phyloP scores from a whole-genome alignment of 2,329 filamentous ascomycete genomes.

The Trichoderma atroviride region DNA sequence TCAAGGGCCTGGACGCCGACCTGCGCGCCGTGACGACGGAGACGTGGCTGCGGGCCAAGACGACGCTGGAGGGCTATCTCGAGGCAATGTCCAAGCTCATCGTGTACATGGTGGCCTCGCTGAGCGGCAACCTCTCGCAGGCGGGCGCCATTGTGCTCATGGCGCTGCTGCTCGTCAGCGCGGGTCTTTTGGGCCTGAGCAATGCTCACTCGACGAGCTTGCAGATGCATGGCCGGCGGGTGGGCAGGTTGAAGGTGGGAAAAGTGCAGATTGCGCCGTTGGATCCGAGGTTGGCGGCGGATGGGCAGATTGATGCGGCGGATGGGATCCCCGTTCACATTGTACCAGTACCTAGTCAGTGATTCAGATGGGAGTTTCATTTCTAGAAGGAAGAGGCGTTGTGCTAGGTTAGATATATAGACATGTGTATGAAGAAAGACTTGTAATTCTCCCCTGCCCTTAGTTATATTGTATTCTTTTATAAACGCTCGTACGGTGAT shows the following conservation, averaged over 20 bases:
- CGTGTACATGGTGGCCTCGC: conserved; percentile 59
- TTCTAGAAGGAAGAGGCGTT: background rate
- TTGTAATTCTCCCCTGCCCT: background rate
- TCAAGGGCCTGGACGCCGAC: conserved; percentile 58
- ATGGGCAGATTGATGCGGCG: background rate
- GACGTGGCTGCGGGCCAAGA: conserved; percentile 58
- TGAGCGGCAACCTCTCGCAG: conserved; percentile 59
- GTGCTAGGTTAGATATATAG: background rate
- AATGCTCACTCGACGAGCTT: conserved; percentile 54
- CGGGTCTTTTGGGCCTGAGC: conserved; percentile 55
- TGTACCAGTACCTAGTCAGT: conserved; percentile 3
- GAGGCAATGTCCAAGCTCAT: conserved; percentile 58
- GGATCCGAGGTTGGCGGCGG: conserved; percentile 20
- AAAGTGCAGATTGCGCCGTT: conserved; percentile 21
- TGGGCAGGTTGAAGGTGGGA: conserved; percentile 18
- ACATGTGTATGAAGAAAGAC: background rate
- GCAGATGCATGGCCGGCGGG: conserved; percentile 53
- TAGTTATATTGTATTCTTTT: background rate
- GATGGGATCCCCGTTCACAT: conserved; percentile 12
- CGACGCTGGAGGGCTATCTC: conserved; percentile 53
- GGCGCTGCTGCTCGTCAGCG: conserved; percentile 54
- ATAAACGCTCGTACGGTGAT: background rate
- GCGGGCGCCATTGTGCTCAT: conserved; percentile 56
- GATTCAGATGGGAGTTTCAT: background rate
- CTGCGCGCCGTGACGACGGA: conserved; percentile 62